phyloP scores from a whole-genome alignment of 306 rosid genomes.

The Quercus engelmannii region DNA sequence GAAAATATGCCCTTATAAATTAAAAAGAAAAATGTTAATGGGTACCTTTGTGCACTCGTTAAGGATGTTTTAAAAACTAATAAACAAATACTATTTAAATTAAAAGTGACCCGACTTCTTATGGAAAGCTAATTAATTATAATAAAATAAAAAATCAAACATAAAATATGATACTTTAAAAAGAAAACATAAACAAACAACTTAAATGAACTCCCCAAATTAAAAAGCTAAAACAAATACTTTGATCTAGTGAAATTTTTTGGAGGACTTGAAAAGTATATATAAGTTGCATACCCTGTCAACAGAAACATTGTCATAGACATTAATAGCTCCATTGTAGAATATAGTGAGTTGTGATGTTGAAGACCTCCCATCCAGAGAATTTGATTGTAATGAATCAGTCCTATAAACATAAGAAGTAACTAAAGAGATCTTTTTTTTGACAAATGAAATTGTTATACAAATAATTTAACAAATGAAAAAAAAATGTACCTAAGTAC shows the following conservation, averaged over 20 bases:
- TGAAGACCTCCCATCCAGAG: not conserved
- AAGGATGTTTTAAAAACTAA: no score
- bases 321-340: slow-evolving; percentile 21
- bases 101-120: no score
- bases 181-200: not conserved
- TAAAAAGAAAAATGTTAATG: no score
- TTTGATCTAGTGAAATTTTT: no score
- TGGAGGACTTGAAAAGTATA: no score
- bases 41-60: no score
- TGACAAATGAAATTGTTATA: no score
- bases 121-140: no score
- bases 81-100: no score
- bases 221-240: not conserved
- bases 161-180: no score
- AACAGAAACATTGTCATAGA: slow-evolving; percentile 20
- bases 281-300: slow-evolving; percentile 15
- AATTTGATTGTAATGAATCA: not conserved
- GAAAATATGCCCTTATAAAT: no score
- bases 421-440: not conserved
- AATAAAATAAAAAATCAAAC: no score
- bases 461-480: not conserved
- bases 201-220: not conserved
- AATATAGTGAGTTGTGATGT: slow-evolving; percentile 31
- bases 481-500: not conserved
- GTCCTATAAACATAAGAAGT: slow-evolving; percentile 2